A percentile compares a stretch with the other conserved stretches of the same genome.
Evolutionary conservation across 2,329 filamentous ascomycete species (phyloP).

Genomic region (Penicillium sp.): DNA sequence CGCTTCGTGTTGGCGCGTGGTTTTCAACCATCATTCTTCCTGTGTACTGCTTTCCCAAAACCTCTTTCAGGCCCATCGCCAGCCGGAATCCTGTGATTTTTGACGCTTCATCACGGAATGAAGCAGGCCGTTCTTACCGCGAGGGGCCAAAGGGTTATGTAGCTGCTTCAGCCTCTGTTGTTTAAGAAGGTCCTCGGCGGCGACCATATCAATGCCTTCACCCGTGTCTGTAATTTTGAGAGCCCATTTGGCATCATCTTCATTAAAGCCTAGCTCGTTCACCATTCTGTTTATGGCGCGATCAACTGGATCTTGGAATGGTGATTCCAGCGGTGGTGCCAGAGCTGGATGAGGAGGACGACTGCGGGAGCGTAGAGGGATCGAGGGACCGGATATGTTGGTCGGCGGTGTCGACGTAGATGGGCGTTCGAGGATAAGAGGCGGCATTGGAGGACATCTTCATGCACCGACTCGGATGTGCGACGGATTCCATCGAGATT

Average conservation of each 20-base stretch:
- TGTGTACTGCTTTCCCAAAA: no score
- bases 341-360: neutral
- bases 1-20: no score
- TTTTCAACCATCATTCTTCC: no score
- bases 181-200: constrained; percentile 53
- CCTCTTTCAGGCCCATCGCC: constrained; percentile 35
- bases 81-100: constrained; percentile 29
- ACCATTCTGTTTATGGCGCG: constrained; percentile 54
- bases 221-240: constrained; percentile 56
- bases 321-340: constrained; percentile 16
- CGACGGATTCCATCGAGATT: constrained; percentile 27
- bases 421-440: constrained; percentile 5
- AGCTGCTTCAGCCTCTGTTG: constrained; percentile 32
- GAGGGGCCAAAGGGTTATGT: constrained; percentile 14
- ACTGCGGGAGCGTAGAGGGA: neutral
- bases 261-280: constrained; percentile 54
- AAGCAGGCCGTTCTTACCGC: constrained; percentile 18
- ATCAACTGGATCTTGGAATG: constrained; percentile 51
- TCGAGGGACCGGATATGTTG: neutral
- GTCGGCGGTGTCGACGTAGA: constrained; percentile 16
- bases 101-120: constrained; percentile 24
- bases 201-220: constrained; percentile 53
- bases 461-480: constrained; percentile 7
- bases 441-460: constrained; percentile 4
- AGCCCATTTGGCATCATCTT: constrained; percentile 53